Base-by-base conservation (phyloP, 257 asterid genomes). In the Petrea volubilis region DNA sequence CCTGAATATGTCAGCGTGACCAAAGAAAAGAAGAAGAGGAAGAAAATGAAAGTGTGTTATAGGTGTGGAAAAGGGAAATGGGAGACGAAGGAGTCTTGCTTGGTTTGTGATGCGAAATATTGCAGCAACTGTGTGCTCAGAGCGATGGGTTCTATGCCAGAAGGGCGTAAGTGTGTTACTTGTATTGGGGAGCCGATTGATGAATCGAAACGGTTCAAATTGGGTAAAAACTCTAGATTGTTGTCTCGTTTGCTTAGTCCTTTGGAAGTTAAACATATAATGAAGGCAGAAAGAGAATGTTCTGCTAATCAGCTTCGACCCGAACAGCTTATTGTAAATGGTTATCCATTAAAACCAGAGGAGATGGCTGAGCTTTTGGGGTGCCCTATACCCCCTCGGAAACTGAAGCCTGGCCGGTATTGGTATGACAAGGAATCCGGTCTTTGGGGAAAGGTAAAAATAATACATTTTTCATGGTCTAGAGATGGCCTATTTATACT, bases 111-210 rank as follows among this genome's bases (percentile, higher is more conserved):
- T 71, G 93, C 89, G 0, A 89, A 82, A 47, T 91, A 87, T 75
- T 94, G 98, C 77, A 81, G 96, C 76, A 86, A 78, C 71, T 94
- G 98, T 76, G 97, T 91, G 85, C 96, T 94, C 4, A 85, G 96
- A 76, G 97, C 97, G 46, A 94, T 93, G 98, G 98, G 98, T 25
- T 91, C 98, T 0, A 93, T 94, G 98, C 97, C 97, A 1, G 98
- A 91, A 77, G 96, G 97, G 70, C 87, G 98, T 5, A 94, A 91
- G 73, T 94, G 98, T 72, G 96, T 94, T 28, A 85, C 95, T 21
- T 94, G 98, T 74, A 89, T 94, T 7, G 88, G 93, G 63, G 93
- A 94, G 81, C 88, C 96, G 6, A 89, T 91, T 72, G 96, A 94
- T 57, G 98, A 94, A 74, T 72, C 81, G 5, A 91, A 88, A 20